Evolutionary conservation across 345 rosid species (phyloP).

Genomic region (Salix exigua): DNA sequence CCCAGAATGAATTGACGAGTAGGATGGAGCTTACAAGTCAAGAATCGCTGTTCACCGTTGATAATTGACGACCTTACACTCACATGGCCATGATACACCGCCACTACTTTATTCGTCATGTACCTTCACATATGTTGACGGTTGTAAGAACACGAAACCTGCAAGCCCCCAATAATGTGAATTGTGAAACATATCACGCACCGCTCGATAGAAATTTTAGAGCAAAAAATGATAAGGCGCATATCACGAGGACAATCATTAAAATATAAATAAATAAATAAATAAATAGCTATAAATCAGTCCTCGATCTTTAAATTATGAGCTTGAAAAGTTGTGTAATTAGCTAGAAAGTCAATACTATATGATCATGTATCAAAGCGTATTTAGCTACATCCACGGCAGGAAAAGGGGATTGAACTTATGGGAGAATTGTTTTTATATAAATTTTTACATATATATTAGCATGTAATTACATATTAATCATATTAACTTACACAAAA

Average conservation of each 20-base stretch:
- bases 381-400: no score
- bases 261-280: not conserved
- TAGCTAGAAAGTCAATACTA: no score
- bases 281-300: not conserved
- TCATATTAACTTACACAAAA: no score
- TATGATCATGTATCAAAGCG: no score
- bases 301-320: not conserved
- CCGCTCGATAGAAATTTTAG: not conserved
- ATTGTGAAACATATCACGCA: not conserved
- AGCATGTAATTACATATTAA: no score
- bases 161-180: no score
- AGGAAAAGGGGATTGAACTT: no score
- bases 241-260: conserved; percentile 1
- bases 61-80: not conserved
- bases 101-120: not conserved
- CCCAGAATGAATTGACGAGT: no score
- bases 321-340: no score
- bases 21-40: not conserved
- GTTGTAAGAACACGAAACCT: not conserved
- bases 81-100: not conserved
- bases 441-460: no score
- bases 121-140: not conserved
- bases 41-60: not conserved
- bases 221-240: not conserved
- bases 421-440: no score